A percentile compares a stretch with the other conserved stretches of the same genome.
phyloP scores from a whole-genome alignment of 1,139 yeast genomes.

The Scheffersomyces parashehatae region DNA sequence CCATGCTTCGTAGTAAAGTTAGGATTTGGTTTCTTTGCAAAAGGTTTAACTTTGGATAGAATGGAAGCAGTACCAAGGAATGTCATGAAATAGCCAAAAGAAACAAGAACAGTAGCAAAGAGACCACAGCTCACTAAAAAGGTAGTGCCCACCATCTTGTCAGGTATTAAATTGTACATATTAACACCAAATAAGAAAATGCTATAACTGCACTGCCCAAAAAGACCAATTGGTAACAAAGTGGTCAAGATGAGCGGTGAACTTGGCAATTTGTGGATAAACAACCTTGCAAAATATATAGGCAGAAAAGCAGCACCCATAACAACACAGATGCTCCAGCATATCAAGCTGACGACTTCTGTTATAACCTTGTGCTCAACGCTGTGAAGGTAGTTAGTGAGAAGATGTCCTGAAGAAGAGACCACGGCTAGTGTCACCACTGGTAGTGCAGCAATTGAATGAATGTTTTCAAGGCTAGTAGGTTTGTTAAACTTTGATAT shows the following conservation, averaged over 20 bases:
- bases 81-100: conserved; percentile 62
- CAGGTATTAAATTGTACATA: conserved; percentile 16
- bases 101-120: not conserved
- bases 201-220: conserved; percentile 83
- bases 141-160: conserved; percentile 1
- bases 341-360: conserved; percentile 51
- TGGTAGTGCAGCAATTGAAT: conserved; percentile 60
- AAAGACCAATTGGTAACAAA: conserved; percentile 60
- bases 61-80: conserved; percentile 51
- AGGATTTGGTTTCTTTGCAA: conserved; percentile 28
- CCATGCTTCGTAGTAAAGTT: conserved; percentile 12
- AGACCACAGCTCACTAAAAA: not conserved
- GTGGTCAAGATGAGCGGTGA: conserved; percentile 46
- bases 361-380: conserved; percentile 49
- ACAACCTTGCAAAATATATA: conserved; percentile 58
- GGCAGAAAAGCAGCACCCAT: conserved; percentile 56
- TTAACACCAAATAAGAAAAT: conserved; percentile 59
- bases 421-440: conserved; percentile 77
- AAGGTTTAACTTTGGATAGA: conserved; percentile 34
- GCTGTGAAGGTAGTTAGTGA: conserved; percentile 45
- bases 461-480: conserved; percentile 22
- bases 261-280: conserved; percentile 61
- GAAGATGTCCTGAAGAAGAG: conserved; percentile 62
- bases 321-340: conserved; percentile 69
- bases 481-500: conserved; percentile 28